Conservation (phyloP, 352 stramenopile species). For the Aphanomyces cochlioides region DNA sequence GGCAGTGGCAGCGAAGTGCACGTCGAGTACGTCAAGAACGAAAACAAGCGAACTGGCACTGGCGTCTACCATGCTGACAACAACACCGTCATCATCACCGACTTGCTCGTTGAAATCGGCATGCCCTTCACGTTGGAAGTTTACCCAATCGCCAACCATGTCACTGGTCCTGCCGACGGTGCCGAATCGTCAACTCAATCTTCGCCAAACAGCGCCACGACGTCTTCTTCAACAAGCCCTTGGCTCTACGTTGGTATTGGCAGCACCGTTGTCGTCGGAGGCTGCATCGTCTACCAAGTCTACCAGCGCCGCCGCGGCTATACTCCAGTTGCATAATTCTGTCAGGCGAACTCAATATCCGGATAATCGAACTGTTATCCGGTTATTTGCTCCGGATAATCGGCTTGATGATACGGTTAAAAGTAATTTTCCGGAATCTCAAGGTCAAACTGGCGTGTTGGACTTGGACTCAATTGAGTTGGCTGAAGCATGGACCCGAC, state of each 20-base stretch:
- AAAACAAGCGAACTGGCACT: constrained; percentile 15
- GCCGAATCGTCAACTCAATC: background rate
- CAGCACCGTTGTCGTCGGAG: background rate
- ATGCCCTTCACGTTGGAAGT: constrained; percentile 18
- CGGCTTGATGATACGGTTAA: too few relatives aligned
- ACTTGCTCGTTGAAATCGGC: constrained; percentile 21
- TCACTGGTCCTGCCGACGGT: constrained; percentile 7
- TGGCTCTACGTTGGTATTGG: constrained; percentile 19
- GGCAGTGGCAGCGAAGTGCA: background rate
- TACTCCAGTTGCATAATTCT: constrained; percentile 13
- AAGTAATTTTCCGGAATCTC: too few relatives aligned
- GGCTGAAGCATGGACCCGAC: background rate
- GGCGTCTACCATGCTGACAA: constrained; percentile 11
- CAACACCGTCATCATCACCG: constrained; percentile 22
- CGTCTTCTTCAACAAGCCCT: background rate
- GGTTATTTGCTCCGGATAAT: too few relatives aligned
- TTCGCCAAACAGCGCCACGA: background rate
- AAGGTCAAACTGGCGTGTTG: too few relatives aligned
- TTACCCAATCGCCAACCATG: background rate
- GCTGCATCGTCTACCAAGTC: constrained; percentile 16
- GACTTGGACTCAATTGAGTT: constrained; percentile 24
- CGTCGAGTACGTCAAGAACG: constrained; percentile 23
- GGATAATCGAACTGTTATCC: too few relatives aligned
- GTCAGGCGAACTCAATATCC: background rate
- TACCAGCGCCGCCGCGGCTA: constrained; percentile 21